A percentile compares a stretch with the other conserved stretches of the same genome.
phyloP scores from a whole-genome alignment of 148 eudicot species.

The Cornus controversa region DNA sequence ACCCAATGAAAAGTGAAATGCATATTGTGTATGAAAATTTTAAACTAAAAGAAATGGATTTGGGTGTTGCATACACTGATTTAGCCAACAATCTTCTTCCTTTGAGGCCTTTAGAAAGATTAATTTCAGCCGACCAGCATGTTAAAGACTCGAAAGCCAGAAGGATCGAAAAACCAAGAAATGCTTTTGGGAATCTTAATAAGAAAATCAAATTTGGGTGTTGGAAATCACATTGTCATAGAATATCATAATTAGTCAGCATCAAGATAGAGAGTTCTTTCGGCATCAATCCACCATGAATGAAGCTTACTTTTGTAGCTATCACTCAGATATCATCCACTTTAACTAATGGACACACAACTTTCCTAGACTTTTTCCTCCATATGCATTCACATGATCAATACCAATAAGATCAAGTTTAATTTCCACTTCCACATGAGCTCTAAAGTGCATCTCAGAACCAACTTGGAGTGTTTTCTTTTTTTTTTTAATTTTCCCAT shows the following conservation, averaged over 20 bases:
- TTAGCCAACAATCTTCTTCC: constrained; percentile 6
- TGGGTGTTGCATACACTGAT: neutral
- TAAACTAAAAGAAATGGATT: neutral
- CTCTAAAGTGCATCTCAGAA: neutral
- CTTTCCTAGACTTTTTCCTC: neutral
- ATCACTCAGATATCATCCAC: neutral
- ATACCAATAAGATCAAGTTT: neutral
- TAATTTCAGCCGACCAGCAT: constrained; percentile 8
- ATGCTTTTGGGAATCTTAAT: neutral
- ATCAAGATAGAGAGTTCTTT: constrained; percentile 14
- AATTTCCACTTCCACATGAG: neutral
- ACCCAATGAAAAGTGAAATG: constrained; percentile 18
- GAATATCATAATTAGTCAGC: constrained; percentile 13
- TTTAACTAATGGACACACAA: constrained; percentile 3
- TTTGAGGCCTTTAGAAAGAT: neutral
- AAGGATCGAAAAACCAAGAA: neutral
- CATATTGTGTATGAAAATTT: constrained; percentile 10
- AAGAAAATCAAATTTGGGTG: constrained; percentile 12
- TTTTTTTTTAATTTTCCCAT: too few relatives aligned
- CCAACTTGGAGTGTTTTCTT: neutral
- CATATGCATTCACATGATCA: neutral
- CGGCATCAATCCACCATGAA: constrained; percentile 11
- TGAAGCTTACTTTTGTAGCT: constrained; percentile 4
- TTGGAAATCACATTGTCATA: constrained; percentile 16
- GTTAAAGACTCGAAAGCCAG: neutral